A percentile compares a stretch with the other conserved stretches of the same genome.
phyloP scores from a whole-genome alignment of 2,329 filamentous ascomycete species.

The Arthroderma sp. region DNA sequence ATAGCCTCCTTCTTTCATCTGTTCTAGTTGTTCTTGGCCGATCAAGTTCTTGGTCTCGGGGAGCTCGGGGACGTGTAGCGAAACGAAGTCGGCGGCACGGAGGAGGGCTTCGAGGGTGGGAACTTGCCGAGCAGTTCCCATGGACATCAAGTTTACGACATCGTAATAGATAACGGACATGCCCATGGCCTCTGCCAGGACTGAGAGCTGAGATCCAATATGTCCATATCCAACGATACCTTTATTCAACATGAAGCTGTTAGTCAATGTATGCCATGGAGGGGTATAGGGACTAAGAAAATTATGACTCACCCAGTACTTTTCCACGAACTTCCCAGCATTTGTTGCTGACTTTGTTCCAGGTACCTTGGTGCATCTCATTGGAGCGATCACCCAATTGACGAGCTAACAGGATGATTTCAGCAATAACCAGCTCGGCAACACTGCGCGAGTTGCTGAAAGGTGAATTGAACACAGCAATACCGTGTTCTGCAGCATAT shows the following conservation, averaged over 20 bases:
- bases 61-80: constrained; percentile 85
- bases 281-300: background rate
- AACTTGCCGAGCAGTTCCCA: constrained; percentile 80
- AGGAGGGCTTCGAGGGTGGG: constrained; percentile 64
- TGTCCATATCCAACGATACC: constrained; percentile 94
- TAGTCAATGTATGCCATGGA: constrained; percentile 10
- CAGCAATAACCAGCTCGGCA: constrained; percentile 85
- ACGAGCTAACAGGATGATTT: constrained; percentile 82
- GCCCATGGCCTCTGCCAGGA: constrained; percentile 91
- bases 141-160: constrained; percentile 81
- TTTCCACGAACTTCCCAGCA: constrained; percentile 99
- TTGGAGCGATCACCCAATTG: constrained; percentile 86
- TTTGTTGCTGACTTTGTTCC: constrained; percentile 94
- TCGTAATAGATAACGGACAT: constrained; percentile 98
- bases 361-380: constrained; percentile 85
- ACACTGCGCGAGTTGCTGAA: constrained; percentile 97
- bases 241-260: constrained; percentile 15
- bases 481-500: constrained; percentile 43
- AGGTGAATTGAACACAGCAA: constrained; percentile 97
- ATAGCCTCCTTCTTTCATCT: constrained; percentile 90
- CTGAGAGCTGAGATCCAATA: constrained; percentile 89
- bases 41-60: constrained; percentile 92
- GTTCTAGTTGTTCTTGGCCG: constrained; percentile 58
- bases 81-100: constrained; percentile 74
- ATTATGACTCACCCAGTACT: constrained; percentile 55